A percentile compares a stretch with the other conserved stretches of the same genome.
Conservation (phyloP, 192 early-diverging fungal species). For the Coemansia pectinata region DNA sequence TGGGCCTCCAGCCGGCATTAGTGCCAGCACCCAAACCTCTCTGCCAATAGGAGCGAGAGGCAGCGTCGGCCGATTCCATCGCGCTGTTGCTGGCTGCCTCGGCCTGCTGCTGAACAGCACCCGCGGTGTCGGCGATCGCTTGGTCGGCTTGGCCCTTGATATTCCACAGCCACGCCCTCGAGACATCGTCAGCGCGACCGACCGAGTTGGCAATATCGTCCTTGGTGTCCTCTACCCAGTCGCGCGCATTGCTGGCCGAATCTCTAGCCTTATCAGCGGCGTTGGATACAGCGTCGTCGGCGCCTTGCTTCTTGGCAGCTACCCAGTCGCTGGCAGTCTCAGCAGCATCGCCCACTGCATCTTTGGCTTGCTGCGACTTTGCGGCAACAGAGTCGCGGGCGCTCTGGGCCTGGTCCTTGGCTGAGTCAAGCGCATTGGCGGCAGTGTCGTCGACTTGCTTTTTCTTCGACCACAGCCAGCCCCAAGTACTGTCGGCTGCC, state of each 20-base stretch:
- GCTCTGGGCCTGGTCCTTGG: background rate
- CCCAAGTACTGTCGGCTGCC: conserved; percentile 10
- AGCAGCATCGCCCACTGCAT: background rate
- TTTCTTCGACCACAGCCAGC: conserved; percentile 21
- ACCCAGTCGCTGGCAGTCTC: conserved; percentile 24
- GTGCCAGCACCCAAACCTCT: background rate
- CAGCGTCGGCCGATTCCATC: conserved; percentile 9
- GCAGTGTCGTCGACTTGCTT: conserved; percentile 10
- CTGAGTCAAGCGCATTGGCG: background rate
- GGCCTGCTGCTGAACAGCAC: conserved; percentile 7
- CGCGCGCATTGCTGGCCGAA: background rate
- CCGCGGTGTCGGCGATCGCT: conserved; percentile 21
- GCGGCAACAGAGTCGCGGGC: background rate
- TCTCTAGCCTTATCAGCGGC: conserved; percentile 8
- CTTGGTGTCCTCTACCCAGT: background rate
- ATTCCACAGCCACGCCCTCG: conserved; percentile 19
- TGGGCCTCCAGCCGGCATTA: background rate
- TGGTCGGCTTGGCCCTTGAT: conserved; percentile 17
- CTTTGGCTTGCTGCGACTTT: background rate
- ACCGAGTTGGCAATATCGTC: background rate
- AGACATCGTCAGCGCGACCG: conserved; percentile 9
- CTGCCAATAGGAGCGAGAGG: background rate
- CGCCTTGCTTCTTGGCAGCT: background rate
- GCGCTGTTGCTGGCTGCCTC: conserved; percentile 15
- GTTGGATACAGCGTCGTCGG: background rate